phyloP scores from a whole-genome alignment of 352 stramenopile genomes.

The Pythium rishiriense region DNA sequence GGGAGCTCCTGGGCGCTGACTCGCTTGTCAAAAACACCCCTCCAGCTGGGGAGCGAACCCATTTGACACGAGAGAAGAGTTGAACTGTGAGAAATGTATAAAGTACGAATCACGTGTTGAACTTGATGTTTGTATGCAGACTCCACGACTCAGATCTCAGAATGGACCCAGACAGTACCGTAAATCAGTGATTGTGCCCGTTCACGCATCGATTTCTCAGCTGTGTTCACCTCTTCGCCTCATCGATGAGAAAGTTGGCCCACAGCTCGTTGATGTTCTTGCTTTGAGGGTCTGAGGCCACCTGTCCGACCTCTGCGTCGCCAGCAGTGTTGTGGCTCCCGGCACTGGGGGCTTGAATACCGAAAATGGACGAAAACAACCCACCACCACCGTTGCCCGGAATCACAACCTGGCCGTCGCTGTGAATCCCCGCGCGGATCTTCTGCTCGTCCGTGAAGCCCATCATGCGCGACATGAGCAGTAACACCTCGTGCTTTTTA shows the following conservation, averaged over 20 bases:
- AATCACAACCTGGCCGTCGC: slow-evolving; percentile 35
- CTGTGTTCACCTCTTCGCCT: slow-evolving; percentile 32
- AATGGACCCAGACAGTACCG: not conserved
- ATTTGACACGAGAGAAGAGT: slow-evolving; percentile 25
- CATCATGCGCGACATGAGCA: slow-evolving; percentile 78
- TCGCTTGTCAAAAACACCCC: slow-evolving; percentile 6
- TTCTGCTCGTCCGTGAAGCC: slow-evolving; percentile 74
- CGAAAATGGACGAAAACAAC: slow-evolving; percentile 67
- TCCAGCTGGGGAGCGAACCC: slow-evolving; percentile 27
- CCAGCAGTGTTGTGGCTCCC: not conserved
- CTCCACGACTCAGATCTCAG: slow-evolving; percentile 3
- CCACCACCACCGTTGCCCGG: slow-evolving; percentile 65
- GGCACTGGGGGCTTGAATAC: slow-evolving; percentile 22
- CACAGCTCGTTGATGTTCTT: slow-evolving; percentile 76
- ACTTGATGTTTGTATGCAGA: slow-evolving; percentile 16
- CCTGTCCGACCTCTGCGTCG: not conserved
- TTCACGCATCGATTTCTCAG: too few species aligned
- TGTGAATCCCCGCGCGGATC: slow-evolving; percentile 47
- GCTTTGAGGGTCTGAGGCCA: slow-evolving; percentile 31
- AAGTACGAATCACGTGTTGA: slow-evolving; percentile 15
- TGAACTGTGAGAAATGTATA: not conserved
- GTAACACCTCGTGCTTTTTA: slow-evolving; percentile 70
- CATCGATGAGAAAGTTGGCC: slow-evolving; percentile 68
- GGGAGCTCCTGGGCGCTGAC: slow-evolving; percentile 5
- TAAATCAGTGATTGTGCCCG: slow-evolving; percentile 3